Evolutionary conservation across 2,329 filamentous ascomycete species (phyloP), one percentile per base, ranked within the genome.

Genomic region (Nemania serpens): DNA sequence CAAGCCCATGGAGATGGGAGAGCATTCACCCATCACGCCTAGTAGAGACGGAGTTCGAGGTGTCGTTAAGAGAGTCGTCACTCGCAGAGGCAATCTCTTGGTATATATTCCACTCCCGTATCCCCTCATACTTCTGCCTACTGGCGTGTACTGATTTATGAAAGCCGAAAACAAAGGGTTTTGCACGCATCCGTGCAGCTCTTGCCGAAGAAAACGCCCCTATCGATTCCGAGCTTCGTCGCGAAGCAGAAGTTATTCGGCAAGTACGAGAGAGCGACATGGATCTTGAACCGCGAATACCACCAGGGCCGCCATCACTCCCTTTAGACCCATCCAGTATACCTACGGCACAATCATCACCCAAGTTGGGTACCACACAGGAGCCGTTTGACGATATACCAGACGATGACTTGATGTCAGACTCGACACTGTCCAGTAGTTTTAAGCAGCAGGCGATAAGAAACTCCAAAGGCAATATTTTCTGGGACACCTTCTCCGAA

Each of bases 81-180:
- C 92, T 6, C 84, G 95, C 53, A 85, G 94, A 61, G 91, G 93
- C 7, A 99, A 96, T 75, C 82, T 99, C 63, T 76, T 99, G 72
- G 91, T 95, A 81, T 74, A 88, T 33, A n/a, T 41, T 33, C 20
- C 78, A 33, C 17, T 48, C 43, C 68, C 47, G 65, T 69, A 47
- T 73, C 58, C 63, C 29, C 5, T 11, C 12, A 29, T n/a, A 10
- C 25, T 5, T 53, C 37, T 4, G 37, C 33, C 25, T n/a, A 46
- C 48, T 48, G 1, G 22, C 39, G 22, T 45, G 46, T 59, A 52
- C 51, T 67, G 41, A 69, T 59, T 36, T 5, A 37, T 34, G 37
- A 37, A 67, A 96, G 91, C 95, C 96, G 12, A 99, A 98, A 81
- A 95, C 94, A 0, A 96, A 97, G 77, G 93, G 90, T 0, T 99